A percentile compares a stretch with the other conserved stretches of the same genome.
Conservation (phyloP, 345 rosid genomes). For the Lepidium aucheri region DNA sequence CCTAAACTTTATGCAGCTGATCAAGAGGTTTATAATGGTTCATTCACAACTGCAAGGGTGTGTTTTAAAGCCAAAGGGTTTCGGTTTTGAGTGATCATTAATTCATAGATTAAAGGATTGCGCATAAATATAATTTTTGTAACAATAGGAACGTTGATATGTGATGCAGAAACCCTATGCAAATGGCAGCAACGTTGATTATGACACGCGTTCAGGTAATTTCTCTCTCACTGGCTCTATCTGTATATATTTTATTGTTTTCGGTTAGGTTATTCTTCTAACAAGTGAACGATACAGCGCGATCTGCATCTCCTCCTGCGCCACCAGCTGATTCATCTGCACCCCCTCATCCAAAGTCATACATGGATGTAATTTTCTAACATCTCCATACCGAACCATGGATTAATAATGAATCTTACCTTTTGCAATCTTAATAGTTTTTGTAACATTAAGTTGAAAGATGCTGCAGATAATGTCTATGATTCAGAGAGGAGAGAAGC, state of each 20-base stretch:
- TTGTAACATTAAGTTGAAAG: background rate
- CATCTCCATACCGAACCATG: background rate
- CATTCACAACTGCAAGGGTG: slow-evolving; percentile 46
- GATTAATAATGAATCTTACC: background rate
- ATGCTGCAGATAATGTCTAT: slow-evolving; percentile 74
- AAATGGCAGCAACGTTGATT: slow-evolving; percentile 53
- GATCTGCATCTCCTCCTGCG: slow-evolving; percentile 67
- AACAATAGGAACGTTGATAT: slow-evolving; percentile 21
- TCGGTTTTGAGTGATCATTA: slow-evolving; percentile 1
- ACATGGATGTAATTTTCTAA: slow-evolving; percentile 65
- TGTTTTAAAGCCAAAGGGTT: slow-evolving; percentile 15
- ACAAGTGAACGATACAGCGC: slow-evolving; percentile 39
- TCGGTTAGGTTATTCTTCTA: slow-evolving; percentile 3
- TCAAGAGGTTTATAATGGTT: slow-evolving; percentile 41
- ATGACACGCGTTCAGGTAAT: slow-evolving; percentile 58
- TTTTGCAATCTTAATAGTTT: background rate
- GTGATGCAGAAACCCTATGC: slow-evolving; percentile 35
- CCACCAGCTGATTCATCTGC: slow-evolving; percentile 42
- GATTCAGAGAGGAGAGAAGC: slow-evolving; percentile 96
- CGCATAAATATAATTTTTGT: slow-evolving; percentile 1
- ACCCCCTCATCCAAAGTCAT: slow-evolving; percentile 85
- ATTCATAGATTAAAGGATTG: background rate
- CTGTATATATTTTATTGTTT: background rate
- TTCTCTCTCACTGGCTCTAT: slow-evolving; percentile 12
- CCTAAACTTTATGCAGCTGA: slow-evolving; percentile 33